Percentiles rank a stretch among this genome's conserved stretches.
Evolutionary conservation across 768 basidiomycete genomes (phyloP).

Genomic region (Suillus fuscotomentosus): DNA sequence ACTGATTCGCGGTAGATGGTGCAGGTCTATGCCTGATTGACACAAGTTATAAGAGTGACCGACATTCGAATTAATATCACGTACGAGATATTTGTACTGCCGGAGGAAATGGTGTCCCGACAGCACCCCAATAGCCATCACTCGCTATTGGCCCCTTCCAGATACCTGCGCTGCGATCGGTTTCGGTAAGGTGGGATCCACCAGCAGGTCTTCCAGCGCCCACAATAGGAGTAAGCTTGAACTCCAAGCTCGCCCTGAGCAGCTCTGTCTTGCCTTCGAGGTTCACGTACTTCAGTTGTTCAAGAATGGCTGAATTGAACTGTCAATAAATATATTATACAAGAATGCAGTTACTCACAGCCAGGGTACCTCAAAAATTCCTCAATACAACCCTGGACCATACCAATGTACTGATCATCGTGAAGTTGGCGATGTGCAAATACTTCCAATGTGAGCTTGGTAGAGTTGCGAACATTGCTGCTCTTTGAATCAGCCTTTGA

Average conservation of each 20-base stretch:
- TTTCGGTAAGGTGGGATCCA: neutral
- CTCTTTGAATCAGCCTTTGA: neutral
- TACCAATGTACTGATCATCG: conserved; percentile 2
- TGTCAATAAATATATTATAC: neutral
- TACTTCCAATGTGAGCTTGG: conserved; percentile 1
- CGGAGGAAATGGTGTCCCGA: neutral
- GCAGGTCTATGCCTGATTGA: conserved; percentile 2
- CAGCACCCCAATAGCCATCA: neutral
- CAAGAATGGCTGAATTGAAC: neutral
- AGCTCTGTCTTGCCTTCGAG: neutral
- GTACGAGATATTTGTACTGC: neutral
- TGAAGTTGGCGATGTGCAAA: conserved; percentile 6
- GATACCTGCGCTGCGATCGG: neutral
- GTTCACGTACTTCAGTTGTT: neutral
- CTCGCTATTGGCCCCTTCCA: too few species aligned
- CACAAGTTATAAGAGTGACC: neutral
- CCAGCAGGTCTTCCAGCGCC: neutral
- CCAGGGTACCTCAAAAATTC: neutral
- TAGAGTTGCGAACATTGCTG: conserved; percentile 1
- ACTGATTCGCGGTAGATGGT: conserved; percentile 3
- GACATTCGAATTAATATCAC: neutral
- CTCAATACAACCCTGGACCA: neutral
- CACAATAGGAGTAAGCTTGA: neutral
- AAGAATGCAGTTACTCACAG: neutral
- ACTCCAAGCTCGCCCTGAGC: neutral